Evolutionary conservation across 1,284 basidiomycete genomes (phyloP), one percentile per base, ranked within the genome.

Genomic region (Hypsizygus ulmarius): DNA sequence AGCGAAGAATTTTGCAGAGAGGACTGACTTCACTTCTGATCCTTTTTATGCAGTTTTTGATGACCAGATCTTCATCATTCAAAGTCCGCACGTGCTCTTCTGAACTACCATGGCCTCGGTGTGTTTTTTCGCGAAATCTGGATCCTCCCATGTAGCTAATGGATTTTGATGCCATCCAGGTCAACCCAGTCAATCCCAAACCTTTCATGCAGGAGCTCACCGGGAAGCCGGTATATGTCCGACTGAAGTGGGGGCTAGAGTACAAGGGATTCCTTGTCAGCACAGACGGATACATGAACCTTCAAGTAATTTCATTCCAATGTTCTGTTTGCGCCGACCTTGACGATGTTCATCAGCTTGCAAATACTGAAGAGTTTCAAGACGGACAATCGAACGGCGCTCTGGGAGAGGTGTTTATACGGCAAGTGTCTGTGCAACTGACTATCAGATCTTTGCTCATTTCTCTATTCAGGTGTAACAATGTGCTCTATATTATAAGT

Each of bases 191-290:
- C 61, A 99, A 99, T 72, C 96, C 97, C 14, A 98, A 98, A 73
- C 97, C 97, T 6, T 99, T 99, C 74, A 81, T 99, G 62, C 93
- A 98, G 73, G 93, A 97, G 69, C 84, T 98, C 61, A 98, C 96
- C 19, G 97, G 97, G 60, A 98, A 99, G 78, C 89, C 90, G 38
- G 93, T 98, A 42, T 89, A 86, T 62, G 95, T 99, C 50, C 82
- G 86, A 53, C 82, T 99, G 65, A 99, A 99, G 76, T 99, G 97
- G 97, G 97, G 97, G 54, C 79, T 98, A 54, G 95, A 98, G 69
- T 99, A 99, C 80, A 97, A 95, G 75, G 96, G 97, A 40, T 99
- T 96, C 74, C 80, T 99, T 53, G 96, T 99, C 57, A 96, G 92
- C 65, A 97, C 96, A 4, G 97, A 99, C 70, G 92, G 92, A 25